phyloP scores from a whole-genome alignment of 2,329 filamentous ascomycete species.

The Pyrenochaeta sp. region DNA sequence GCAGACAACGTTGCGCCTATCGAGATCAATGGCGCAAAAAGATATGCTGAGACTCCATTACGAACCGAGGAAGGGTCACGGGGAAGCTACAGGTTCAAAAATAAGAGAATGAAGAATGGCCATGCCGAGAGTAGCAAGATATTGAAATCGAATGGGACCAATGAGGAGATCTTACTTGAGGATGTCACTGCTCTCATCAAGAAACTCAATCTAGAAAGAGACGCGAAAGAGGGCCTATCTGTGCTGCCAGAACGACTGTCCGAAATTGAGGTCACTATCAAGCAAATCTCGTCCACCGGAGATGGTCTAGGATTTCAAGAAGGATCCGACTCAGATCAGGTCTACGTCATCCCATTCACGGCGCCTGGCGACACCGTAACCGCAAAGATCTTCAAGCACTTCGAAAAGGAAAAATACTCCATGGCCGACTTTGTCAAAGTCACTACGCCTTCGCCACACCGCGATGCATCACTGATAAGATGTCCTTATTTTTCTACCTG shows the following conservation, averaged over 20 bases:
- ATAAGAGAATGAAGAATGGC: constrained; percentile 58
- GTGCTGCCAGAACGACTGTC: constrained; percentile 71
- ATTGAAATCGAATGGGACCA: constrained; percentile 54
- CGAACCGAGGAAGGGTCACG: constrained; percentile 45
- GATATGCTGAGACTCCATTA: constrained; percentile 43
- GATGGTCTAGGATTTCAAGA: constrained; percentile 83
- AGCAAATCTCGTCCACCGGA: constrained; percentile 86
- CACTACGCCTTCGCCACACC: constrained; percentile 73
- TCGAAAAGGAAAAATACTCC: constrained; percentile 71
- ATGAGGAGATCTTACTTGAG: constrained; percentile 58
- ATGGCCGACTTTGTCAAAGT: constrained; percentile 85
- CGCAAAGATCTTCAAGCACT: constrained; percentile 80
- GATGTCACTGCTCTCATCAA: constrained; percentile 56
- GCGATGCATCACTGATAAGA: constrained; percentile 77
- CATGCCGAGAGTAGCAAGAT: constrained; percentile 46
- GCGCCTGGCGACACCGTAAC: constrained; percentile 83
- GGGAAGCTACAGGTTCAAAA: constrained; percentile 52
- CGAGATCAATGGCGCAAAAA: constrained; percentile 46
- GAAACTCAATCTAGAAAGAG: constrained; percentile 38
- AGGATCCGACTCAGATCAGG: constrained; percentile 66
- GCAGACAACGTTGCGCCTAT: constrained; percentile 40
- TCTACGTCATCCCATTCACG: constrained; percentile 90
- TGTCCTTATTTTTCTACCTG: constrained; percentile 90
- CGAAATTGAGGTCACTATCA: constrained; percentile 83
- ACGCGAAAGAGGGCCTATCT: constrained; percentile 18